These are phyloP conservation scores for Carpinus fangiana DNA, from an alignment of 306 rosid species.

Conservation along the genomic window DNA sequence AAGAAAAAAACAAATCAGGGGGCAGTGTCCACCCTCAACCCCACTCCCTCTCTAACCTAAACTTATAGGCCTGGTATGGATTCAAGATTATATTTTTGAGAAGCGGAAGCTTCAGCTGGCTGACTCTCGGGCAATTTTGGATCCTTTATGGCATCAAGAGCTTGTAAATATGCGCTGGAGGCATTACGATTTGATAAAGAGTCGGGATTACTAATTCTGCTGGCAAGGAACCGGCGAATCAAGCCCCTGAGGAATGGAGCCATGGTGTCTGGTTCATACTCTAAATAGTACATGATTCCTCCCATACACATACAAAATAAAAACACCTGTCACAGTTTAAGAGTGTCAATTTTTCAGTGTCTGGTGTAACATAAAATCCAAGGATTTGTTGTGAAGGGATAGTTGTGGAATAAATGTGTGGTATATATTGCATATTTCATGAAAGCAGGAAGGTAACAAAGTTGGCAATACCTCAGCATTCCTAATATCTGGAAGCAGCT, in stretches of 20 bases:
- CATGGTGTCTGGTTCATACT: conserved; percentile 93
- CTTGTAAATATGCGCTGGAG: conserved; percentile 59
- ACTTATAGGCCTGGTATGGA: conserved; percentile 88
- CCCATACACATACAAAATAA: conserved; percentile 90
- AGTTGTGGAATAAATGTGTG: too few relatives aligned
- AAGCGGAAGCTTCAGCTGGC: conserved; percentile 47
- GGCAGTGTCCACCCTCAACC: background rate
- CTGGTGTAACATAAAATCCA: background rate
- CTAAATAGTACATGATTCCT: conserved; percentile 94
- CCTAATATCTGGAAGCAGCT: conserved; percentile 76
- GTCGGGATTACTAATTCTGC: conserved; percentile 86
- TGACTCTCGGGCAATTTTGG: conserved; percentile 44
- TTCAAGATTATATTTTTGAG: conserved; percentile 79
- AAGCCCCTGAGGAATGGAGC: conserved; percentile 88
- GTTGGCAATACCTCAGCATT: conserved; percentile 76
- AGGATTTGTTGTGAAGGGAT: too few relatives aligned
- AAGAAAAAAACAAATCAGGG: background rate
- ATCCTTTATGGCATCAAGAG: conserved; percentile 56
- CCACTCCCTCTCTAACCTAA: background rate
- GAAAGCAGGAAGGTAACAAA: conserved; percentile 3
- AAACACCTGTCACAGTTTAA: conserved; percentile 56
- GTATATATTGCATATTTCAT: too few relatives aligned
- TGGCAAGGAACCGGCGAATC: conserved; percentile 92
- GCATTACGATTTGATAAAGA: conserved; percentile 44
- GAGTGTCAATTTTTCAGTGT: background rate